Evolutionary conservation across 371 early-diverging fungal species (phyloP).

Genomic region (Apophysomyces elegans): DNA sequence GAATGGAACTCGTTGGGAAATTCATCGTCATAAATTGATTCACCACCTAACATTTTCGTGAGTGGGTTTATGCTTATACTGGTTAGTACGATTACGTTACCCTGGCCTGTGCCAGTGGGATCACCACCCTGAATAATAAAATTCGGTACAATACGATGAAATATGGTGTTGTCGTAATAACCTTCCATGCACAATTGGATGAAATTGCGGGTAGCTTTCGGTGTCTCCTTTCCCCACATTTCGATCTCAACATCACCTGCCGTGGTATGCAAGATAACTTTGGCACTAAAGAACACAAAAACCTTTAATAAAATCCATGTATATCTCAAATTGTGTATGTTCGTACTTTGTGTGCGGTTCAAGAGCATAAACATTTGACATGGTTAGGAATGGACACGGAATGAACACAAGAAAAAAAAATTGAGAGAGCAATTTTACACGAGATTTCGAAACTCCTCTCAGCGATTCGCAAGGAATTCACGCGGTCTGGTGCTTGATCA

Average conservation of each 20-base stretch:
- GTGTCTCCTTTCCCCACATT: constrained; percentile 93
- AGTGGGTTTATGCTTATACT: neutral
- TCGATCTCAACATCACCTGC: constrained; percentile 91
- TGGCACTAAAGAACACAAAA: constrained; percentile 62
- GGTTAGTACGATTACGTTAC: constrained; percentile 31
- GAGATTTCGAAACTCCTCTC: no score
- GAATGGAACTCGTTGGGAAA: constrained; percentile 94
- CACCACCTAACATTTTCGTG: constrained; percentile 68
- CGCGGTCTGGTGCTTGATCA: no score
- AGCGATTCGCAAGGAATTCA: no score
- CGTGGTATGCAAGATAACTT: constrained; percentile 88
- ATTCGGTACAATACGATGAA: constrained; percentile 86
- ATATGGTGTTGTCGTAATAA: constrained; percentile 83
- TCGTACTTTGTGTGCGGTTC: constrained; percentile 74
- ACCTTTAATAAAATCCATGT: neutral
- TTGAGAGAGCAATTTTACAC: no score
- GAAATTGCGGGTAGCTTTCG: constrained; percentile 91
- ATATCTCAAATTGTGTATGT: neutral
- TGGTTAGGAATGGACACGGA: constrained; percentile 17
- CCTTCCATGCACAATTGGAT: constrained; percentile 87
- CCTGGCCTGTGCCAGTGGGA: constrained; percentile 84
- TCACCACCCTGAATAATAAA: constrained; percentile 98
- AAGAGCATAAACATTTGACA: constrained; percentile 76
- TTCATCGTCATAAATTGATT: constrained; percentile 82
- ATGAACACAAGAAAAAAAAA: neutral